Evolutionary conservation across 73 alveolate species (phyloP), one percentile per base, ranked within the genome.

Genomic region (Durusdinium trenchii): DNA sequence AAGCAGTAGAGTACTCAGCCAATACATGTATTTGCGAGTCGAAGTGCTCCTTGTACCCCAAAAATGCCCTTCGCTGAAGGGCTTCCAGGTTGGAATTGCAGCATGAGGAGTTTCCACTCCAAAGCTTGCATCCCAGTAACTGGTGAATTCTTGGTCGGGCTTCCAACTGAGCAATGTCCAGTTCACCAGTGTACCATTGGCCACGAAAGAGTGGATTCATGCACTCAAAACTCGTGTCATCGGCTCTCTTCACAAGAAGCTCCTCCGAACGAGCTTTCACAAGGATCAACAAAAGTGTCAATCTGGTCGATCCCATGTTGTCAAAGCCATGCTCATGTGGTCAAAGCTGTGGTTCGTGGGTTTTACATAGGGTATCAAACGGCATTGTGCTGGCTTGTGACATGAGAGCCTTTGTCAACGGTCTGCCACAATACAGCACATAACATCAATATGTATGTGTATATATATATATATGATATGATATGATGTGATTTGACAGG

Each of bases 141-240:
- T 83, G 50, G 67, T 91, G 97, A 5, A 67, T 45, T 46, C 18
- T 47, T 0, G 97, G 97, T 43, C 45, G 57, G 0, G 97, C 73
- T 23, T 45, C 89, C 32, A 91, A 54, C 87, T 91, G 97, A 3
- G 89, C 97, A 30, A 91, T 43, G 75, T 91, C 97, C 32, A 32
- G 35, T 28, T 75, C 97, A 18, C 97, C 97, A 28, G 97, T 91
- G 89, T 91, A 43, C 87, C 97, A 91, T 57, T 91, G 97, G 57
- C 64, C 36, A 35, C 86, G 86, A n/a, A 91, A 69, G 28, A 67
- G 75, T 9, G 97, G 96, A 45, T 89, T 64, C 96, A 89, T 89
- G 71, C 96, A 89, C 54, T 89, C 60, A 50, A 89, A 89, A 23
- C 79, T 89, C 35, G 54, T 71, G 71, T 5, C 50, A 45, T 40